Evolutionary conservation across 1,284 basidiomycete genomes (phyloP).

Genomic region (Sphaerobolus stellatus): DNA sequence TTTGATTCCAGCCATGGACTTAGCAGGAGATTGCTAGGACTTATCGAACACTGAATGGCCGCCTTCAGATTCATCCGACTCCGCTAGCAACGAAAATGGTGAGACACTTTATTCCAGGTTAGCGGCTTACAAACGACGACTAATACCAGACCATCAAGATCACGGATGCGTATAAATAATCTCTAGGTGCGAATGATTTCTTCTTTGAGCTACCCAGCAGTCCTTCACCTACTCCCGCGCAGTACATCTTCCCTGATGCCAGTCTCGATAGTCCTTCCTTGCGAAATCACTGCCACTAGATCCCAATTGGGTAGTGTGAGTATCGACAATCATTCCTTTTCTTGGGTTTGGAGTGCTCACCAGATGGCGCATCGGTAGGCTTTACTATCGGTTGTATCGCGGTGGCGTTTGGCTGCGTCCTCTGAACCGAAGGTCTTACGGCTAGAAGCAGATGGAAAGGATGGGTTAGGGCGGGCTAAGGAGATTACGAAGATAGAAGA

Average conservation of each 20-base stretch:
- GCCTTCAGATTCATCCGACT: too few relatives aligned
- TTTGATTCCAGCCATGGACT: too few relatives aligned
- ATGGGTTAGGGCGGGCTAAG: neutral
- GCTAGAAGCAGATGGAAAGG: neutral
- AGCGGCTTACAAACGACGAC: too few relatives aligned
- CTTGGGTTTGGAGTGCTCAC: neutral
- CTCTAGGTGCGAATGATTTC: too few relatives aligned
- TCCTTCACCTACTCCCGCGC: too few relatives aligned
- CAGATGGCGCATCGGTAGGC: neutral
- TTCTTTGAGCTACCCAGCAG: too few relatives aligned
- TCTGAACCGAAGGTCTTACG: slow-evolving; percentile 8
- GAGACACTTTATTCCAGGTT: too few relatives aligned
- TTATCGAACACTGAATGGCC: too few relatives aligned
- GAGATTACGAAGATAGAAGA: neutral
- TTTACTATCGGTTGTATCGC: slow-evolving; percentile 10
- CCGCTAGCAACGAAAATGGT: too few relatives aligned
- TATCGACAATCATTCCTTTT: neutral
- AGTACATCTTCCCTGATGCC: slow-evolving; percentile 7
- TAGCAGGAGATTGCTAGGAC: too few relatives aligned
- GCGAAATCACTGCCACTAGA: neutral
- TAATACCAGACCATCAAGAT: too few relatives aligned
- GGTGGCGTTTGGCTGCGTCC: slow-evolving; percentile 12
- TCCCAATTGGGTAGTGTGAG: neutral
- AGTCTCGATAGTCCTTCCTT: slow-evolving; percentile 8
- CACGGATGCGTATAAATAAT: too few relatives aligned